Base-by-base conservation (phyloP, 78 protist species). In the Monosiga brevicollis region DNA sequence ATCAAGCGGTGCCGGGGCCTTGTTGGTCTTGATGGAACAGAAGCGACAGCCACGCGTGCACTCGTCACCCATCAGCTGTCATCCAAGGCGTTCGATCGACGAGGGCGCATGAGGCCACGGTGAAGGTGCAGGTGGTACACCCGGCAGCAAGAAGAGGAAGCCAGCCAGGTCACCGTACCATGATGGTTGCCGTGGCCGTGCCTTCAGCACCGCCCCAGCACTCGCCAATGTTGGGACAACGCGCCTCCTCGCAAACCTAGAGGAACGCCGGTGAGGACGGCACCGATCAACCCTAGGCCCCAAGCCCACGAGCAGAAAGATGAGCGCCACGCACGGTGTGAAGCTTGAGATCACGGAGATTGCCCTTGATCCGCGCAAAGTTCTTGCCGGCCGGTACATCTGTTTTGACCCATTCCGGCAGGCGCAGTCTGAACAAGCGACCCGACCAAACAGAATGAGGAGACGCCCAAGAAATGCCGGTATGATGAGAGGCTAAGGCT, bases 21-120 rank as follows among this genome's bases (percentile, higher is more conserved):
- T 41, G 76, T 49, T 41, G 15, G 96, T 93, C 85, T 90, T 92
- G 39, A 95, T 90, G n/a, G 95, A 79, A 87, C 97, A 95, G 87
- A 95, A 95, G 20, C 92, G 90, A 90, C 97, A 95, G 9, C 88
- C 97, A 0, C 97, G 85, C 0, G 97, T 95, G 90, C 97, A 95
- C 20, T 90, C 86, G 84, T 93, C 96, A 34, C 97, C 97, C 93
- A 95, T 84, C 36, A 94, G 54, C 88, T 80, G 74, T 2, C 40
- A 40, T 71, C 3, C n/a, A n/a, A n/a, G n/a, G n/a, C n/a, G n/a
- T n/a, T n/a, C 15, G 62, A 49, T 6, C 6, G 15, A 49, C 62
- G 15, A 49, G 62, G 62, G 6, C 29, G 62, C 62, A 49, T 15
- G 62, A 49, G 62, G 15, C 62, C 6, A 15, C 15, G 62, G 62